These are phyloP conservation scores for Stropharia rugosoannulata DNA, from an alignment of 768 basidiomycete genomes.

Conservation along the genomic window DNA sequence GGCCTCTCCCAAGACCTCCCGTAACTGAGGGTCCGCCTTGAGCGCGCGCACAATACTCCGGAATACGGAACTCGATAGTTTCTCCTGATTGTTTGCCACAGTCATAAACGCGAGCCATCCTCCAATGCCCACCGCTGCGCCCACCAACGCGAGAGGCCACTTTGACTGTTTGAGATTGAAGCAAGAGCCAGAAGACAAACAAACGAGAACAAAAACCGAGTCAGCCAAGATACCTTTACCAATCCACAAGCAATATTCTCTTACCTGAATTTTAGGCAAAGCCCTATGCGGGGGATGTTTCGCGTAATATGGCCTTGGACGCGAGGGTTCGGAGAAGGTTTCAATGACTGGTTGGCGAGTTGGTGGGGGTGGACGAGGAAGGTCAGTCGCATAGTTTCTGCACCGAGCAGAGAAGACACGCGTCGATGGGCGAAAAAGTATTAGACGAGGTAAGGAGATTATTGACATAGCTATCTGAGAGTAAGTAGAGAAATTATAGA, in stretches of 20 bases:
- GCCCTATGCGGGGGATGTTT: conserved; percentile 33
- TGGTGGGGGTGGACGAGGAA: conserved; percentile 23
- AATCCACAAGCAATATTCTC: background rate
- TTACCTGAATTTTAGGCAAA: conserved; percentile 35
- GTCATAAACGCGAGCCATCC: conserved; percentile 71
- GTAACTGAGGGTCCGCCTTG: conserved; percentile 48
- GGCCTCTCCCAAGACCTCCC: conserved; percentile 60
- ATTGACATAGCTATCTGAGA: background rate
- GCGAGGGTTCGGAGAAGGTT: conserved; percentile 30
- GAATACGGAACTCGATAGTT: conserved; percentile 72
- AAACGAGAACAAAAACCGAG: background rate
- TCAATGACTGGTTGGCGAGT: conserved; percentile 17
- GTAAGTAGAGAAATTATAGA: background rate
- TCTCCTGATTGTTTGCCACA: conserved; percentile 75
- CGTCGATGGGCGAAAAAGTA: background rate
- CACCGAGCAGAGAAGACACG: background rate
- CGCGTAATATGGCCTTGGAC: conserved; percentile 36
- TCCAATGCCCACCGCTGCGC: conserved; percentile 50
- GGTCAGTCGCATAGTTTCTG: conserved; percentile 20
- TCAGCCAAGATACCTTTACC: background rate
- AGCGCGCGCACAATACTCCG: conserved; percentile 63
- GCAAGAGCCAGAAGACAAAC: background rate
- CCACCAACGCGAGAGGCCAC: conserved; percentile 59
- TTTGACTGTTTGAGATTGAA: conserved; percentile 30
- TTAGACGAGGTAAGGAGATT: conserved; percentile 5